phyloP scores from a whole-genome alignment of 2,329 filamentous ascomycete genomes.

The Mycosphaerella arachidis region DNA sequence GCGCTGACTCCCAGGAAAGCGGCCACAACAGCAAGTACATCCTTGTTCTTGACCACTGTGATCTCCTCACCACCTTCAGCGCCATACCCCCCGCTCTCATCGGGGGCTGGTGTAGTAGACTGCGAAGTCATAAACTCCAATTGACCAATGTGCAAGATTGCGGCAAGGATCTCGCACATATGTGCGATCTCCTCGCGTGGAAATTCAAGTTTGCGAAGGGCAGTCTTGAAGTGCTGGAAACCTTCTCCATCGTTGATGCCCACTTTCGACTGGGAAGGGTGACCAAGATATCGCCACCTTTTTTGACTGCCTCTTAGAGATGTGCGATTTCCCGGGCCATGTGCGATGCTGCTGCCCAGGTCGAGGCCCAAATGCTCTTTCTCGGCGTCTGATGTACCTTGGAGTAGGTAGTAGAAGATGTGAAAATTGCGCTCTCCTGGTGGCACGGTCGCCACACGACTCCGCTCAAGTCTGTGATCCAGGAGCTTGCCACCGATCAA shows the following conservation, averaged over 20 bases:
- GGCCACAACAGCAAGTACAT: slow-evolving; percentile 76
- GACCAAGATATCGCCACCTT: slow-evolving; percentile 92
- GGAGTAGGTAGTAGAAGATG: slow-evolving; percentile 88
- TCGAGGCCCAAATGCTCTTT: slow-evolving; percentile 76
- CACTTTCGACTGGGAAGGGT: slow-evolving; percentile 93
- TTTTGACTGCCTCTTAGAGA: slow-evolving; percentile 59
- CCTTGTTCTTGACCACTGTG: slow-evolving; percentile 89
- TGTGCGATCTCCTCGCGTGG: slow-evolving; percentile 90
- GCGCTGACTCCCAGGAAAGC: slow-evolving; percentile 89
- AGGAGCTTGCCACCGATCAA: slow-evolving; percentile 92
- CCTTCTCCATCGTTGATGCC: slow-evolving; percentile 94
- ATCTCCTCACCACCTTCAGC: slow-evolving; percentile 85
- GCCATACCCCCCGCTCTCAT: slow-evolving; percentile 94
- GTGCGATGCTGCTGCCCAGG: slow-evolving; percentile 38
- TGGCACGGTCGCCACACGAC: slow-evolving; percentile 83
- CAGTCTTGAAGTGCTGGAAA: slow-evolving; percentile 96
- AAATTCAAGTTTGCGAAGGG: slow-evolving; percentile 89
- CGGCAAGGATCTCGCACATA: slow-evolving; percentile 89
- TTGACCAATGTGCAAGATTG: slow-evolving; percentile 95
- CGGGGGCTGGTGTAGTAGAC: slow-evolving; percentile 70
- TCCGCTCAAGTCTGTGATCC: slow-evolving; percentile 87
- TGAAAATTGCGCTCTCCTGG: slow-evolving; percentile 97
- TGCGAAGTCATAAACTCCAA: slow-evolving; percentile 84
- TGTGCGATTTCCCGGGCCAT: slow-evolving; percentile 53
- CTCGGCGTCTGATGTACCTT: slow-evolving; percentile 85